Evolutionary conservation across 306 rosid species (phyloP).

Genomic region (Cicer yamashitae): DNA sequence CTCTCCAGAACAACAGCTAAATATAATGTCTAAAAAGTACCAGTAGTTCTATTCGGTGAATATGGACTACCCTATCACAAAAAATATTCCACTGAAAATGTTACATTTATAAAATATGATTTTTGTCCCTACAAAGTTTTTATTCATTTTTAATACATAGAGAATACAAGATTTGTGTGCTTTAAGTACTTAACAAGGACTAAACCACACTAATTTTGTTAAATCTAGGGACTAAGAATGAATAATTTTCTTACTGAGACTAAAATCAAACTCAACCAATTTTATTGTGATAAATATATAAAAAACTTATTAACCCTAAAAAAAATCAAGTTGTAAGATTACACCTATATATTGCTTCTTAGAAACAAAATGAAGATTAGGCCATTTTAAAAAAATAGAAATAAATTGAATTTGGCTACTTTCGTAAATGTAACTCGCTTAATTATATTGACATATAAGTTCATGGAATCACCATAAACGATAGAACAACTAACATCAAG

Average conservation of each 20-base stretch:
- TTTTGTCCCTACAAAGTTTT: background rate
- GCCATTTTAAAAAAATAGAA: background rate
- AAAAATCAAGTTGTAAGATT: background rate
- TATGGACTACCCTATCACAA: background rate
- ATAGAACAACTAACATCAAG: conserved; percentile 36
- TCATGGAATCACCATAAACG: background rate
- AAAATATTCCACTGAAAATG: background rate
- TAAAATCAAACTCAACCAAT: too few species aligned
- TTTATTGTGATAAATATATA: too few species aligned
- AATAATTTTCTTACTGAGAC: too few species aligned
- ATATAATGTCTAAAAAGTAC: background rate
- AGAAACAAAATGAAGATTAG: background rate
- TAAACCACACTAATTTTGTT: too few species aligned
- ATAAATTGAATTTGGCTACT: background rate
- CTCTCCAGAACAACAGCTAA: background rate
- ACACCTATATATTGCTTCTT: background rate
- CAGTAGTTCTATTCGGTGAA: background rate
- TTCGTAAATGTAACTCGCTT: background rate
- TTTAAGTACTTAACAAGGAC: too few species aligned
- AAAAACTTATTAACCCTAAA: background rate
- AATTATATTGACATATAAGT: background rate
- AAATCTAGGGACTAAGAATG: background rate
- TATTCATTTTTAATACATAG: background rate
- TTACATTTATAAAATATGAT: background rate
- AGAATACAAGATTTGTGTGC: background rate